Evolutionary conservation across 1,284 basidiomycete species (phyloP).

Genomic region (Moesziomyces sp.): DNA sequence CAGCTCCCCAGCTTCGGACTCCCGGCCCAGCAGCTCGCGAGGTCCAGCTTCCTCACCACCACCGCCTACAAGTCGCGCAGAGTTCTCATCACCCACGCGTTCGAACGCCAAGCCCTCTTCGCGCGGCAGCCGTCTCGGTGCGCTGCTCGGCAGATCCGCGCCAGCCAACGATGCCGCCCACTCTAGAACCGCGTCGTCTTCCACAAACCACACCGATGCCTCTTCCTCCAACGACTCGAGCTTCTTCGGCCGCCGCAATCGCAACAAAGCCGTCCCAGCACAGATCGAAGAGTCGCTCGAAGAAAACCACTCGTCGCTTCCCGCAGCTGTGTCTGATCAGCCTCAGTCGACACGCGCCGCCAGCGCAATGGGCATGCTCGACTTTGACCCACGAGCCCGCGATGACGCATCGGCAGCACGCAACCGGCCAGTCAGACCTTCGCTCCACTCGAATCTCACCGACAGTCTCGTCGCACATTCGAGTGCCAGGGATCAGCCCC

Average conservation of each 20-base stretch:
- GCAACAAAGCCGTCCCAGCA: conserved; percentile 8
- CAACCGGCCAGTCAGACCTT: conserved; percentile 14
- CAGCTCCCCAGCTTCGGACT: conserved; percentile 4
- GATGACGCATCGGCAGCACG: not conserved
- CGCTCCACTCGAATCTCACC: conserved; percentile 26
- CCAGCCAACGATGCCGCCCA: conserved; percentile 5
- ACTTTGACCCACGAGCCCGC: conserved; percentile 4
- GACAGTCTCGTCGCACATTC: conserved; percentile 4
- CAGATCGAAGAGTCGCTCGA: conserved; percentile 1
- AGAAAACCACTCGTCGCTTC: no score
- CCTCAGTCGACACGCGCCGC: conserved; percentile 8
- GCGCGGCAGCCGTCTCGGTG: conserved; percentile 37
- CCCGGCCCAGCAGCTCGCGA: conserved; percentile 11
- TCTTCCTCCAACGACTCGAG: conserved; percentile 20
- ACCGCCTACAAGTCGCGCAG: conserved; percentile 4
- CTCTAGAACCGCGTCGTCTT: conserved; percentile 18
- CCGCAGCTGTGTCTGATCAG: not conserved
- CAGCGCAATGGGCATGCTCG: conserved; percentile 29
- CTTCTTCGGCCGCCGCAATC: conserved; percentile 32
- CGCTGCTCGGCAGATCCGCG: conserved; percentile 17
- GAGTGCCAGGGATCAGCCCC: not conserved
- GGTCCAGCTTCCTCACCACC: conserved; percentile 10
- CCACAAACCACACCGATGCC: conserved; percentile 23
- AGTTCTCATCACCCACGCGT: conserved; percentile 14
- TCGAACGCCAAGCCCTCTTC: conserved; percentile 7